Conservation (phyloP, 208 protist species). For the Wallacemonas sp. region DNA sequence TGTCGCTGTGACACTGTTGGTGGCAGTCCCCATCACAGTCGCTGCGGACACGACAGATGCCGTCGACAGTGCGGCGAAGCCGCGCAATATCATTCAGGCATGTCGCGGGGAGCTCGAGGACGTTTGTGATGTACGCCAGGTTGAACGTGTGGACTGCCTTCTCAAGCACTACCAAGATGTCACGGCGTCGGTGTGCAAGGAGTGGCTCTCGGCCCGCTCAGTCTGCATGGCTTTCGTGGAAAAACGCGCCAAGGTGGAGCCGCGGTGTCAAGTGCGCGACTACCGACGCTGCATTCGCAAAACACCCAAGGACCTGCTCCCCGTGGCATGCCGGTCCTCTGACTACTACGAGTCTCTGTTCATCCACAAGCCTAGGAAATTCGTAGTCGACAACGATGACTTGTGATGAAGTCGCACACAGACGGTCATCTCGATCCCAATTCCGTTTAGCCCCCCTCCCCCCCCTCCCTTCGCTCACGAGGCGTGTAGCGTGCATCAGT, state of each 20-base stretch:
- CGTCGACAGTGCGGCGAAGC: neutral
- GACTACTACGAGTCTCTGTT: constrained; percentile 43
- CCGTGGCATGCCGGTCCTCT: constrained; percentile 22
- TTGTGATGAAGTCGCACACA: no score
- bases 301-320: constrained; percentile 23
- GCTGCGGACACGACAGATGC: neutral
- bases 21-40: neutral
- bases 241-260: neutral
- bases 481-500: no score
- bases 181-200: constrained; percentile 28
- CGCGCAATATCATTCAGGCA: constrained; percentile 31
- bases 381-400: constrained; percentile 16
- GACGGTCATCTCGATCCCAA: no score
- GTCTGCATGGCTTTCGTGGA: constrained; percentile 24
- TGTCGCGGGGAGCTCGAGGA: constrained; percentile 32
- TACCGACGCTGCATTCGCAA: constrained; percentile 25
- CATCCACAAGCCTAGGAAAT: constrained; percentile 22
- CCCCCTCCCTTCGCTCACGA: no score
- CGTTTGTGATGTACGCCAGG: constrained; percentile 16
- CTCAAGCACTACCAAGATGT: constrained; percentile 10
- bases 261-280: constrained; percentile 6
- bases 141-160: constrained; percentile 23
- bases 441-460: no score
- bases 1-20: no score
- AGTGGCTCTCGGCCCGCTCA: constrained; percentile 36